Evolutionary conservation across 805 yeast genomes (phyloP), one percentile per base, ranked within the genome.

Genomic region (Hanseniaspora jakobsenii): DNA sequence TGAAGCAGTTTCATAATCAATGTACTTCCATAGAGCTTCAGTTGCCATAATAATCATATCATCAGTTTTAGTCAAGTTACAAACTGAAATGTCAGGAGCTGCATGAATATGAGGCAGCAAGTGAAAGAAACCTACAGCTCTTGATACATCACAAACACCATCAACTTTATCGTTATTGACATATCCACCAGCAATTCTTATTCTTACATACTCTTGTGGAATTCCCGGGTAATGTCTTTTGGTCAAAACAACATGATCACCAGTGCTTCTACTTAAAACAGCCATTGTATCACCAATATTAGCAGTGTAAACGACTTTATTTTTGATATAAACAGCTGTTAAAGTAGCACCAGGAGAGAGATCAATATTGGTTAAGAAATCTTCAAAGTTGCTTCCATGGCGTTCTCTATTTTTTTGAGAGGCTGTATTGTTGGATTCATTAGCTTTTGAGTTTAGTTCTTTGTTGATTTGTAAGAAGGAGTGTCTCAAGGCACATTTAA

Each of bases 261-360:
- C 95, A 60, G 82, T 85, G 32, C 75, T 73, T 48, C 80, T 73
- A 6, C 94, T 77, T 40, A 89, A 59, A 39, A 91, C 67, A 1
- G 85, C 87, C 70, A 79, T 80, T 2, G 84, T 77, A 55, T 91
- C 96, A 54, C 99, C 99, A 44, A 84, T 73, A 51, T 87, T 87
- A 2, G 95, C 95, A 19, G 86, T 71, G 59, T 78, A 85, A 18
- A 86, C 58, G 44, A 66, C 70, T 42, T 73, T 72, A 16, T 79
- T 93, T 49, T 75, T 75, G 52, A 89, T 70, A 58, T 84, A 91
- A 12, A 85, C 67, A 10, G 85, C 76, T 0, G 95, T 78, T 0
- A 85, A 81, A 49, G 94, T 76, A 35, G 94, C 81, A 10, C 98
- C 98, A 13, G 87, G 75, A 31, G 71, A 61, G 3, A 77, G 73